Base-by-base conservation (phyloP, 208 protist species). In the Trypanosoma grayi region DNA sequence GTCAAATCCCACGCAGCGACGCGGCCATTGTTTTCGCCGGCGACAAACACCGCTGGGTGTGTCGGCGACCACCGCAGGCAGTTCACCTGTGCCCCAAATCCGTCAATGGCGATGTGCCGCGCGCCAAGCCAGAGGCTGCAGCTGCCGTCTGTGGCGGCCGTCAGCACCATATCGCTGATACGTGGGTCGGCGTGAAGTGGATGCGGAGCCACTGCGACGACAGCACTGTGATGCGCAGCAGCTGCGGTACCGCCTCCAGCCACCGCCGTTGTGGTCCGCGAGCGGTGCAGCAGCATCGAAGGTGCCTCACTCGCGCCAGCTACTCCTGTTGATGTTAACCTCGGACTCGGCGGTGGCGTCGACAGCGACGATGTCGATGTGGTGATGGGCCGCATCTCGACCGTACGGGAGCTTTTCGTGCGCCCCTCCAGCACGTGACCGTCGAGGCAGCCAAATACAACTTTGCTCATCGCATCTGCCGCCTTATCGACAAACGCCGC, bases 31-130 rank as follows among this genome's bases (percentile, higher is more conserved):
- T 66, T 70, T 55, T 87, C 82, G 2, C 81, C 86, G 18, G 81
- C 83, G 18, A 81, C 83, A 56, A 93, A 83, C 7, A 93, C 51
- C 33, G 65, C 40, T 10, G 78, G 52, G 60, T 79, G 60, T 46
- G 79, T 81, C 36, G 86, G 86, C 6, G 81, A 90, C 83, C 82
- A 93, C 44, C 66, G 69, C 36, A 88, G 50, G 31, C 69, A 75
- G 18, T 70, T 83, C n/a, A 85, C 78, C 25, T 73, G 54, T 2
- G 80, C 37, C 24, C 64, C 46, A 63, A 85, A 86, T 53, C 73
- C 79, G n/a, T 84, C 77, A 37, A 92, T 70, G 0, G 61, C 53
- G 30, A 74, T 53, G n/a, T 46, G 54, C 11, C 53, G 57, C 44
- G 65, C 56, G 30, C 68, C 74, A 20, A 85, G 55, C 74, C 81